These are phyloP conservation scores for Saturnispora galanensis DNA, from an alignment of 805 yeast species.

Conservation along the genomic window DNA sequence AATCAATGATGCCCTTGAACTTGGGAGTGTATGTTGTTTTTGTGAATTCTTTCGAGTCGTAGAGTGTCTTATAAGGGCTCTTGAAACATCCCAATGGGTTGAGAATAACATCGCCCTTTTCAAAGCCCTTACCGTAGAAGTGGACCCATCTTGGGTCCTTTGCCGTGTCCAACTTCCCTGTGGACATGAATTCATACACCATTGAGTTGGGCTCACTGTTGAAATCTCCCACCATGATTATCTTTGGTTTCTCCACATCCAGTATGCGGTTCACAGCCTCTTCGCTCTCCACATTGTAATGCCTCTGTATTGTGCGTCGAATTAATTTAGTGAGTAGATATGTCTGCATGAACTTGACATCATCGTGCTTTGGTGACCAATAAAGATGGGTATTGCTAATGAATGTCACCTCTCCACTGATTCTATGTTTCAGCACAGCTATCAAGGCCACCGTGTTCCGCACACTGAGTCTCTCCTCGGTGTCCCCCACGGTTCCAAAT, in stretches of 20 bases:
- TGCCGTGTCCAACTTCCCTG: constrained; percentile 20
- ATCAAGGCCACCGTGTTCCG: constrained; percentile 51
- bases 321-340: constrained; percentile 32
- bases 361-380: constrained; percentile 44
- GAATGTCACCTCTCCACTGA: constrained; percentile 31
- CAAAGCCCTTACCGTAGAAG: constrained; percentile 13
- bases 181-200: constrained; percentile 35
- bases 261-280: constrained; percentile 13
- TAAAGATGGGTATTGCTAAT: constrained; percentile 53
- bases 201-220: constrained; percentile 42
- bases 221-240: constrained; percentile 47
- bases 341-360: constrained; percentile 46
- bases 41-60: constrained; percentile 15
- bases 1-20: constrained; percentile 45
- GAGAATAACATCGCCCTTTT: constrained; percentile 5
- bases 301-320: constrained; percentile 21
- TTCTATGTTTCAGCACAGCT: constrained; percentile 37
- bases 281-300: constrained; percentile 8
- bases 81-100: constrained; percentile 15
- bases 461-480: constrained; percentile 28
- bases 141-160: constrained; percentile 13
- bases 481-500: constrained; percentile 28
- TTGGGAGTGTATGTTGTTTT: constrained; percentile 40
- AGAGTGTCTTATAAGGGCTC: constrained; percentile 24
- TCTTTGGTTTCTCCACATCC: constrained; percentile 19